Evolutionary conservation across 2,329 filamentous ascomycete species (phyloP), one percentile per base, ranked within the genome.

Genomic region (Mycogone perniciosa): DNA sequence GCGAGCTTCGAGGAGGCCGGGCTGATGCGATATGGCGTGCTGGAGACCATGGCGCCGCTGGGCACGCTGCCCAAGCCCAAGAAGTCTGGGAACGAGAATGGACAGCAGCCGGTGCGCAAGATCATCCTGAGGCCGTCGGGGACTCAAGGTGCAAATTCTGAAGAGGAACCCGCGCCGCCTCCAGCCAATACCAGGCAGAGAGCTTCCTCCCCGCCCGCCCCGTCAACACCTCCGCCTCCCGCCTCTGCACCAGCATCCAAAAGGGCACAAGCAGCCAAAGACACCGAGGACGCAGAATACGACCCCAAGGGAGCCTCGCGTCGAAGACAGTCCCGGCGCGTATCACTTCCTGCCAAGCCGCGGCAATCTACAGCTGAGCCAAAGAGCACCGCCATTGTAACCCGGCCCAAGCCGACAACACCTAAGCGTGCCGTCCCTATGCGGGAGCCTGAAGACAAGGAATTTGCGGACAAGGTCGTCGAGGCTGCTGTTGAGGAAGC

Each of bases 11-110:
- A 88, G 72, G 89, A 95, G 64, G 81, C 78, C 51, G 87, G 86
- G 41, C 77, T 93, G 59, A 75, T 85, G 61, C 77, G 85, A 44
- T 81, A 83, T 66, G 88, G 88, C 56, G 87, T 95, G 13, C 74
- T 95, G 52, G 85, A 88, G 67, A 85, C 85, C 61, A 95, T 95
- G 90, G 84, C 84, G 48, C 85, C 90, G 29, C 72, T 96, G 50
- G 90, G 90, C 38, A 78, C 83, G 49, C 75, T 84, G 59, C 90
- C 90, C 9, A 81, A 80, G 68, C 77, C 67, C 35, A 75, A 72
- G 63, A 70, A 64, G 61, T 59, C 56, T 27, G 66, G 56, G 7
- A 60, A 54, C 45, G 60, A 67, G 53, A 59, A 61, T 48, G 56
- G 53, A 9, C 51, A 53, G 9, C 48, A 51, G 13, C 52, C 63